Conservation (phyloP, 768 basidiomycete species). For the Boletus vermiculosoides region DNA sequence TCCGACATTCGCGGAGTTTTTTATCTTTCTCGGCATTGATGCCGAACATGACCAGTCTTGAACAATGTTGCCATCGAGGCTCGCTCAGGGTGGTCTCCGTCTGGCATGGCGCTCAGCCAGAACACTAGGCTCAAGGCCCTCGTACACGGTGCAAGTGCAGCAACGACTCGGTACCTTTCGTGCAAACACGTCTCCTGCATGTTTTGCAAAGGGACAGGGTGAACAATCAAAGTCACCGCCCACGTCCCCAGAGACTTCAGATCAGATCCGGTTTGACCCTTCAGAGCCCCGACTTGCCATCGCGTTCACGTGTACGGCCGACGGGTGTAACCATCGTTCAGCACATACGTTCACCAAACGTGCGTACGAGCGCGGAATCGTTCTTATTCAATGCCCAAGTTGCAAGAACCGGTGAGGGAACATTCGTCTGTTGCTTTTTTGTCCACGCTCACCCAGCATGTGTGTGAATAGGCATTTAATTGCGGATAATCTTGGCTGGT, state of each 20-base stretch:
- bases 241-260: not conserved
- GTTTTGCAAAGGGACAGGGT: not conserved
- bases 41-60: not conserved
- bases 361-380: slow-evolving; percentile 85
- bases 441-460: not conserved
- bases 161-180: slow-evolving; percentile 33
- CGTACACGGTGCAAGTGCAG: slow-evolving; percentile 36
- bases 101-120: slow-evolving; percentile 44
- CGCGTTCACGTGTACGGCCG: slow-evolving; percentile 84
- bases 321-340: slow-evolving; percentile 71
- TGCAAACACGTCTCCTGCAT: slow-evolving; percentile 15
- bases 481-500: slow-evolving; percentile 91
- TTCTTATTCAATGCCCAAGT: slow-evolving; percentile 86
- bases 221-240: slow-evolving; percentile 1
- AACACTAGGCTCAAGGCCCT: slow-evolving; percentile 33
- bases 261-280: slow-evolving; percentile 33
- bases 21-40: slow-evolving; percentile 7
- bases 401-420: slow-evolving; percentile 78
- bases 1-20: slow-evolving; percentile 24
- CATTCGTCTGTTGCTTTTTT: not conserved
- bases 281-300: slow-evolving; percentile 67
- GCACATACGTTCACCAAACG: slow-evolving; percentile 85
- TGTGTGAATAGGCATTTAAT: slow-evolving; percentile 62
- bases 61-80: slow-evolving; percentile 44
- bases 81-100: slow-evolving; percentile 39